Evolutionary conservation across 306 rosid species (phyloP), one percentile per base, ranked within the genome.

Genomic region (Lathyrus sativus): DNA sequence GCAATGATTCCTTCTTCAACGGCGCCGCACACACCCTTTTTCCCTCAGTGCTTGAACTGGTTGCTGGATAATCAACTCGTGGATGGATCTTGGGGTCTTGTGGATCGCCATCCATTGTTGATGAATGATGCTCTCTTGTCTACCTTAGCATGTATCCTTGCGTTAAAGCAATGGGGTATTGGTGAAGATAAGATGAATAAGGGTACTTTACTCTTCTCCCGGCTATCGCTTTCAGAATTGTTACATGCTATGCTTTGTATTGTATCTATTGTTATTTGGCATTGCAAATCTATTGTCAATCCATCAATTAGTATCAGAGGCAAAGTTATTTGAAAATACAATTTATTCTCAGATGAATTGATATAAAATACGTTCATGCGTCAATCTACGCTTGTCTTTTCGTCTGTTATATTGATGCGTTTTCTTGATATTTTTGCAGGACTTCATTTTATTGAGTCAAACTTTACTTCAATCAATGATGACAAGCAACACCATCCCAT

Each of bases 71-170:
- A 86, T 74, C 98, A 92, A 80, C 96, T 57, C 70, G 14, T 13
- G 51, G 91, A 92, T 73, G 98, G 98, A 7, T 86, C 89, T 2
- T 92, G 96, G 98, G 91, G 91, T 77, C 78, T 85, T 63, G 75
- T 77, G 7, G 41, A 55, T 44, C 54, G 64, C 57, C 78, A 86
- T 74, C 83, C 87, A 5, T 66, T 86, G 65, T 74, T 87, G 44
- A 76, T 43, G 65, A 88, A 90, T 70, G 91, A 85, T 54, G 74
- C 89, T 79, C 85, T 92, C 22, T 81, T 88, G 45, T 88, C 96
- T 22, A 86, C 96, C 74, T 82, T 90, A 74, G 83, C 93, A 4
- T 78, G 87, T 54, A 56, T 86, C 56, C 81, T 90, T 74, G 89
- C 96, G 59, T 79, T 92, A 39, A 86, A 86, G 74, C 87, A 65